phyloP scores from a whole-genome alignment of 1,139 yeast species.

The Nakaseomyces bracarensis region DNA sequence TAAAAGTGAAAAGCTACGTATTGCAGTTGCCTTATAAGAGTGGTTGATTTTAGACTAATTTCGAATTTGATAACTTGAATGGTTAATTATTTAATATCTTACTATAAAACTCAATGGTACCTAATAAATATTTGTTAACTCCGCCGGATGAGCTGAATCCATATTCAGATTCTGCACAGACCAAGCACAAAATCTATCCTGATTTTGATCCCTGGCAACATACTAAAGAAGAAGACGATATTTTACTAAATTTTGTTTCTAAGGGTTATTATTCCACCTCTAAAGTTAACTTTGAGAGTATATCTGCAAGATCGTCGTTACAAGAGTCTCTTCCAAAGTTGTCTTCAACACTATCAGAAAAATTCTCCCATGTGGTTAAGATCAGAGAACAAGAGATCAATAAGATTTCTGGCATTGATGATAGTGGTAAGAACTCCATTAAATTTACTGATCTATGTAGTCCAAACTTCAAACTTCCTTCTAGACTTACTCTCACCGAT shows the following conservation, averaged over 20 bases:
- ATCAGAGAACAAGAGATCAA: slow-evolving; percentile 60
- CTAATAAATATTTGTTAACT: slow-evolving; percentile 26
- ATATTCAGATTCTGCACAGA: slow-evolving; percentile 13
- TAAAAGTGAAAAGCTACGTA: no score
- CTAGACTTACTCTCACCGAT: slow-evolving; percentile 77
- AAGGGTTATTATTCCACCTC: slow-evolving; percentile 53
- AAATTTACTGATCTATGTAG: slow-evolving; percentile 24
- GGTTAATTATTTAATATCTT: no score
- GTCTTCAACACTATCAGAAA: slow-evolving; percentile 52
- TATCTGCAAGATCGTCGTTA: slow-evolving; percentile 44
- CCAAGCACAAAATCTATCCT: slow-evolving; percentile 40
- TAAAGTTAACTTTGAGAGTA: slow-evolving; percentile 49
- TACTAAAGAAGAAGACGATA: slow-evolving; percentile 44
- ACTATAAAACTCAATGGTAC: slow-evolving; percentile 19
- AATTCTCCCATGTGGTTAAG: slow-evolving; percentile 56
- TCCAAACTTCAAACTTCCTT: slow-evolving; percentile 28
- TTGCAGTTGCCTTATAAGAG: no score
- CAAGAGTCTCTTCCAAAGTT: slow-evolving; percentile 40
- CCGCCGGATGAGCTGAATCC: slow-evolving; percentile 32
- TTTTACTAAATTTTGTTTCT: slow-evolving; percentile 44
- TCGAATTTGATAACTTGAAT: no score
- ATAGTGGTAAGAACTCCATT: slow-evolving; percentile 7
- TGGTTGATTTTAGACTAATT: no score
- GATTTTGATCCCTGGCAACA: slow-evolving; percentile 79
- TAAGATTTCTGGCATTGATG: slow-evolving; percentile 42